Evolutionary conservation across 768 basidiomycete species (phyloP).

Genomic region (Xanthoconium stramineum): DNA sequence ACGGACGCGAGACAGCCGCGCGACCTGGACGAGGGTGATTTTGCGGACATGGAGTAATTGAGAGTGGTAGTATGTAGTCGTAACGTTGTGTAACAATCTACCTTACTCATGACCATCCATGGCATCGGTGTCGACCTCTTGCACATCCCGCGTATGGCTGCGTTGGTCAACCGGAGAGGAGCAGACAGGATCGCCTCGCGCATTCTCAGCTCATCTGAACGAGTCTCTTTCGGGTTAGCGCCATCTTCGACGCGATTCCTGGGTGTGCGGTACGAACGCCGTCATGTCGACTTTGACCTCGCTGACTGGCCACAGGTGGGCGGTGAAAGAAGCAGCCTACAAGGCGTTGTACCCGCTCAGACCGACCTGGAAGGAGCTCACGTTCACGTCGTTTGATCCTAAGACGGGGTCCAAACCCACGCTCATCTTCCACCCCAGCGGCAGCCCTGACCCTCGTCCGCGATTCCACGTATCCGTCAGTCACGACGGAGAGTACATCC

Average conservation of each 20-base stretch:
- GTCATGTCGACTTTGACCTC: neutral
- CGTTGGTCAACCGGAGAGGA: slow-evolving; percentile 49
- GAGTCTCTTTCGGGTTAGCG: slow-evolving; percentile 31
- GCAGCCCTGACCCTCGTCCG: neutral
- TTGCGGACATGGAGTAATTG: slow-evolving; percentile 63
- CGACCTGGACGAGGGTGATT: slow-evolving; percentile 93
- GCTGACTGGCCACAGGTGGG: slow-evolving; percentile 54
- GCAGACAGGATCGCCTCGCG: slow-evolving; percentile 49
- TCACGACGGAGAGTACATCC: slow-evolving; percentile 78
- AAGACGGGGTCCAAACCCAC: slow-evolving; percentile 40
- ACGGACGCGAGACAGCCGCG: slow-evolving; percentile 56
- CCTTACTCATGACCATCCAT: slow-evolving; percentile 51
- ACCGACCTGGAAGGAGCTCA: slow-evolving; percentile 76
- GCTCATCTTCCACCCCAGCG: slow-evolving; percentile 29
- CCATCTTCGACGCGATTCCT: slow-evolving; percentile 46
- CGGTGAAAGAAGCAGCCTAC: slow-evolving; percentile 82
- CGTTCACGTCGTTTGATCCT: slow-evolving; percentile 39
- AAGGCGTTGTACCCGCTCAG: slow-evolving; percentile 73
- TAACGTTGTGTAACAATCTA: neutral
- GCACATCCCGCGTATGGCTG: slow-evolving; percentile 60
- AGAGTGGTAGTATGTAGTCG: neutral
- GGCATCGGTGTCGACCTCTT: slow-evolving; percentile 79
- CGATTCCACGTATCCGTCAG: slow-evolving; percentile 68
- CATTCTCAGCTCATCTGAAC: slow-evolving; percentile 55
- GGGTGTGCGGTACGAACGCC: slow-evolving; percentile 58